Evolutionary conservation across 2,329 filamentous ascomycete genomes (phyloP), one percentile per base, ranked within the genome.

Genomic region (Calonectria hongkongensis): DNA sequence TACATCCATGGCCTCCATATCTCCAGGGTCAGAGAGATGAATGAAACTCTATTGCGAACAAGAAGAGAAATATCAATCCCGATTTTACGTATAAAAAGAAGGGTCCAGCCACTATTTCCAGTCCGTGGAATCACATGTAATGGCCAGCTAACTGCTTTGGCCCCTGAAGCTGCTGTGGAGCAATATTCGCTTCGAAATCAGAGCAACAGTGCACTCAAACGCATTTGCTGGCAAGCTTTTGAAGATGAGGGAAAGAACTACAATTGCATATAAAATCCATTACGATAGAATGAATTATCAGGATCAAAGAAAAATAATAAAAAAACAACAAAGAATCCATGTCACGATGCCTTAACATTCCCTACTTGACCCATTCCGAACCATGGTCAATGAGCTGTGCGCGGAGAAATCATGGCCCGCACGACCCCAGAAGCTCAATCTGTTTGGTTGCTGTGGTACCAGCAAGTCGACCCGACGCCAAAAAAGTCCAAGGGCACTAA

Each of bases 391-490:
- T 41, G 54, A 60, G 54, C 51, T 15, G n/a, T 60, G 54, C 33
- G 54, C 68, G 68, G 68, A 70, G 56, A 72, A 68, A 67, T 60
- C 41, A 43, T 48, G 50, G 13, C 48, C 58, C 70, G 28, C 36
- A 64, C 36, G n/a, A 21, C 30, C 33, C 45, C 33, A 30, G 68
- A 58, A 58, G 43, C 47, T 63, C 33, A 16, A 36, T n/a, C 30
- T 60, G 58, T 45, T 68, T 72, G 66, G 66, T 72, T 72, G 68
- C 64, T 71, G 41, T 36, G 58, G 33, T 66, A 68, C 48, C 51
- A 70, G 56, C 65, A 60, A 73, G 54, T 65, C 62, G 51, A 72
- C 62, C 56, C 51, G 45, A 41, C 21, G 33, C 45, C 21, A 13
- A 63, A 64, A 73, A 73, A 58, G 62, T 71, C 51, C 43, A 70